phyloP scores from a whole-genome alignment of 257 asterid genomes.

The Nemophila menziesii region DNA sequence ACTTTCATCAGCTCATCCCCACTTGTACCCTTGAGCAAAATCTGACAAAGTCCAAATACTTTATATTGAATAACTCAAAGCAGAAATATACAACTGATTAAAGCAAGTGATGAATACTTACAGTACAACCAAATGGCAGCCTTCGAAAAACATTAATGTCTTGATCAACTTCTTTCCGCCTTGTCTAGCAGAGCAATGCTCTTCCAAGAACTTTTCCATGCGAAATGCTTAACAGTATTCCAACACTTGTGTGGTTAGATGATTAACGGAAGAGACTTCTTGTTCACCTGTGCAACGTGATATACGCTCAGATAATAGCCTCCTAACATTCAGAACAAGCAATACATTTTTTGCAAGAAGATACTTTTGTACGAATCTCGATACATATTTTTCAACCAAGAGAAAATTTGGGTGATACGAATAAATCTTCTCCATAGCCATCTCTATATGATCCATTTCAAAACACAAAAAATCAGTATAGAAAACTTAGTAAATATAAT shows the following conservation, averaged over 20 bases:
- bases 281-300: constrained; percentile 83
- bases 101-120: constrained; percentile 32
- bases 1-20: constrained; percentile 48
- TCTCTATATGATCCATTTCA: constrained; percentile 81
- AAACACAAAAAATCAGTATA: constrained; percentile 4
- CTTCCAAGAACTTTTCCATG: constrained; percentile 63
- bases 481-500: constrained; percentile 5
- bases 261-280: constrained; percentile 58
- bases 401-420: constrained; percentile 75
- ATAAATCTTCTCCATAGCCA: constrained; percentile 76
- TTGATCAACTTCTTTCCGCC: constrained; percentile 51
- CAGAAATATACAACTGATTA: too few relatives aligned
- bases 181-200: constrained; percentile 63
- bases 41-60: constrained; percentile 21
- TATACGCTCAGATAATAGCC: constrained; percentile 71
- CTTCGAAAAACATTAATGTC: constrained; percentile 83
- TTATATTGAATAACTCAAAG: background rate
- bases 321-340: constrained; percentile 69
- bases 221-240: constrained; percentile 68
- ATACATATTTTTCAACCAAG: constrained; percentile 72
- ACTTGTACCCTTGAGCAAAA: constrained; percentile 39
- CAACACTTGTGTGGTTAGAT: constrained; percentile 51
- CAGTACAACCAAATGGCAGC: constrained; percentile 77
- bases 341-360: constrained; percentile 74
- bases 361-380: constrained; percentile 73